These are phyloP conservation scores for Maudiozyma bulderi DNA, from an alignment of 805 yeast species.

Conservation along the genomic window DNA sequence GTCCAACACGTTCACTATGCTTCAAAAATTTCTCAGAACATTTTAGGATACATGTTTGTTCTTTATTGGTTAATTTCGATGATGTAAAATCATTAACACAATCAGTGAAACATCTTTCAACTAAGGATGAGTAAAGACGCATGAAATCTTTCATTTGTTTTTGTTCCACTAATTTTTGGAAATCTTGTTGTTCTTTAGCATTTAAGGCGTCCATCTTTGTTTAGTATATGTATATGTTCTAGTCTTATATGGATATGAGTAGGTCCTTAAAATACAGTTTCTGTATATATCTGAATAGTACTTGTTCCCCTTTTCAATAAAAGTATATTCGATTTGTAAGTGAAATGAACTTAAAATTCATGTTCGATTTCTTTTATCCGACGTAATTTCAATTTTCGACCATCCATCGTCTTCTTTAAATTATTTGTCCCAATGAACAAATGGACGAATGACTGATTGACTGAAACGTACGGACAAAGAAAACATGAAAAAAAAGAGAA, in stretches of 20 bases:
- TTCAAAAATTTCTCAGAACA: conserved; percentile 97
- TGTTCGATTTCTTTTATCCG: not conserved
- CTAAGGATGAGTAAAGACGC: conserved; percentile 90
- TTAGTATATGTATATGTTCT: not conserved
- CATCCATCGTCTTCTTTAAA: not conserved
- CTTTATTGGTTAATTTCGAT: conserved; percentile 73
- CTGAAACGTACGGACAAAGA: too few species aligned
- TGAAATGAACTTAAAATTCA: too few species aligned
- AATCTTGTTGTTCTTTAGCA: conserved; percentile 92
- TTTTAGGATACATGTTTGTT: conserved; percentile 73
- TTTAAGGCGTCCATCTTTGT: conserved; percentile 82
- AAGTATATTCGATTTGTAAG: not conserved
- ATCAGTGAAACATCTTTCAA: conserved; percentile 93
- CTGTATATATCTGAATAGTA: too few species aligned
- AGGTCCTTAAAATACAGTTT: too few species aligned
- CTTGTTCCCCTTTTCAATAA: too few species aligned
- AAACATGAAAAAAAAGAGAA: too few species aligned
- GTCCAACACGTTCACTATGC: conserved; percentile 97
- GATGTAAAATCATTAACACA: conserved; percentile 98
- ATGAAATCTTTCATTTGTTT: conserved; percentile 98
- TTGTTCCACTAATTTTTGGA: conserved; percentile 89
- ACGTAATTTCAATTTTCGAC: not conserved
- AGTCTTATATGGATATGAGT: not conserved
- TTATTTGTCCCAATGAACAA: not conserved
- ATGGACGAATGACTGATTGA: too few species aligned